These are phyloP conservation scores for Sphaerostilbella broomeana DNA, from an alignment of 2,329 filamentous ascomycete genomes.

Conservation along the genomic window DNA sequence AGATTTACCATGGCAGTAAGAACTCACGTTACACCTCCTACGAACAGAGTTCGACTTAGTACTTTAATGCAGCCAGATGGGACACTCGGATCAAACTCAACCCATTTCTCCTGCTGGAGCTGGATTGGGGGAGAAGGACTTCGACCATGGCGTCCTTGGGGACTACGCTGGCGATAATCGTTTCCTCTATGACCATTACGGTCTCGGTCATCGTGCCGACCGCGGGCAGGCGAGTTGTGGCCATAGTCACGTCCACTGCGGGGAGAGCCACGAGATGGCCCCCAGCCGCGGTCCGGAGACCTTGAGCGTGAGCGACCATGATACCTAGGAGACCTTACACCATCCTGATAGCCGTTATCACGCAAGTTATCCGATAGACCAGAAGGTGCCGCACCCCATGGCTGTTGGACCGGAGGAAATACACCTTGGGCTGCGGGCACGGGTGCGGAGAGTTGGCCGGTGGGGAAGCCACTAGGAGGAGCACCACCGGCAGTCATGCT, in stretches of 20 bases:
- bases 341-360: slow-evolving; percentile 52
- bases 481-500: slow-evolving; percentile 39
- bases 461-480: slow-evolving; percentile 25
- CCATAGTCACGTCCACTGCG: slow-evolving; percentile 59
- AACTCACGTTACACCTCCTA: slow-evolving; percentile 85
- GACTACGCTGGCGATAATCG: slow-evolving; percentile 85
- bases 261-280: slow-evolving; percentile 54
- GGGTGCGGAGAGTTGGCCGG: slow-evolving; percentile 35
- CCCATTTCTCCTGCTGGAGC: slow-evolving; percentile 53
- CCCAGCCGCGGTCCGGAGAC: slow-evolving; percentile 71
- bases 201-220: slow-evolving; percentile 38
- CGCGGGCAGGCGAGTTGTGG: slow-evolving; percentile 57
- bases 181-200: slow-evolving; percentile 47
- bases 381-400: slow-evolving; percentile 26
- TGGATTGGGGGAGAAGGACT: slow-evolving; percentile 50
- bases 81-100: slow-evolving; percentile 71
- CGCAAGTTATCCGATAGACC: slow-evolving; percentile 39
- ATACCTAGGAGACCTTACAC: slow-evolving; percentile 55
- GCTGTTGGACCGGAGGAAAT: slow-evolving; percentile 30
- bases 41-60: slow-evolving; percentile 88
- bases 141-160: slow-evolving; percentile 59
- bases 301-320: slow-evolving; percentile 65
- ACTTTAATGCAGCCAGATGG: slow-evolving; percentile 81
- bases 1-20: slow-evolving; percentile 1
- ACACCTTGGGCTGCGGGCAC: slow-evolving; percentile 36